phyloP scores from a whole-genome alignment of 164 flowering plant species.

The Echeveria elegans region DNA sequence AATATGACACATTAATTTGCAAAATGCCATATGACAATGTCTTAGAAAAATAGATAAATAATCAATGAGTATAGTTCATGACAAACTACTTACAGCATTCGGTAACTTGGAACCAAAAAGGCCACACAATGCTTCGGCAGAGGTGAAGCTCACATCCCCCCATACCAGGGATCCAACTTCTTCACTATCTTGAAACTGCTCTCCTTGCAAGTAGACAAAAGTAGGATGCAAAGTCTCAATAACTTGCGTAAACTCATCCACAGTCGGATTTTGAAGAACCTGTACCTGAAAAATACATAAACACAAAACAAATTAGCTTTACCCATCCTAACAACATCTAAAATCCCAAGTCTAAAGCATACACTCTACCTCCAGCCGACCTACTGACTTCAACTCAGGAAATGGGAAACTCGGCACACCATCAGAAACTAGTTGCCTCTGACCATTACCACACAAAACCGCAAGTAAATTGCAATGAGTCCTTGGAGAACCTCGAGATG shows the following conservation, averaged over 20 bases:
- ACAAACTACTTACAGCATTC: slow-evolving; percentile 11
- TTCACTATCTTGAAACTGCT: slow-evolving; percentile 9
- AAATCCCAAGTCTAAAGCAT: not conserved
- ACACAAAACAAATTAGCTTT: not conserved
- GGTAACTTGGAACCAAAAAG: slow-evolving; percentile 16
- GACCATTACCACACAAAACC: slow-evolving; percentile 7
- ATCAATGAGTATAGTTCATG: not conserved
- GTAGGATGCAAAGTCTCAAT: slow-evolving; percentile 10
- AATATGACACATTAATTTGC: too few species aligned
- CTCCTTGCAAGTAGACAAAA: slow-evolving; percentile 17
- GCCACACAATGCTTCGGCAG: slow-evolving; percentile 10
- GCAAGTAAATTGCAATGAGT: slow-evolving; percentile 14
- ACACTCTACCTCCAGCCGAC: slow-evolving; percentile 16
- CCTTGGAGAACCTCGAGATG: slow-evolving; percentile 11
- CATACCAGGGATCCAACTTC: slow-evolving; percentile 11
- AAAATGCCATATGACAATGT: not conserved
- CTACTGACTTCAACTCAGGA: slow-evolving; percentile 15
- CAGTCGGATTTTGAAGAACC: slow-evolving; percentile 10
- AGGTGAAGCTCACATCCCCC: slow-evolving; percentile 11
- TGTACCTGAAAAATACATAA: slow-evolving; percentile 13
- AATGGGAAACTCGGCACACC: slow-evolving; percentile 7
- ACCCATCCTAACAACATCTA: not conserved
- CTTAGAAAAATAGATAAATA: not conserved
- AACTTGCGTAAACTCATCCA: slow-evolving; percentile 10
- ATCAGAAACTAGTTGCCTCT: slow-evolving; percentile 1